These are phyloP conservation scores for Auriscalpium orientale DNA, from an alignment of 768 basidiomycete genomes.

Conservation along the genomic window DNA sequence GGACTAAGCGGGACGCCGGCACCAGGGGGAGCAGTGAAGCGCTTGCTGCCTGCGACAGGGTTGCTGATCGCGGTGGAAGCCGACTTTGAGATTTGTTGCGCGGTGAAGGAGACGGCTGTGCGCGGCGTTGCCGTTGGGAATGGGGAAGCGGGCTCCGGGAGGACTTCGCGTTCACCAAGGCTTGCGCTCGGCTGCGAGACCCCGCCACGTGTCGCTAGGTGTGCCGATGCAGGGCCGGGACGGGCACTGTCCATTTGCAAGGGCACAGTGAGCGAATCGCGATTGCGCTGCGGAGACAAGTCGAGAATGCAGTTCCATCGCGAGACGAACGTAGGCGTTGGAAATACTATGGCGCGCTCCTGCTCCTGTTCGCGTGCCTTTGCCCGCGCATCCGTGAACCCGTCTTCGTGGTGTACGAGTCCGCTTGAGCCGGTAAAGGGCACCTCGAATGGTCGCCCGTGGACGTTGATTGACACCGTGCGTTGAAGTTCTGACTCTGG, in stretches of 20 bases:
- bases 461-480: constrained; percentile 52
- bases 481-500: constrained; percentile 10
- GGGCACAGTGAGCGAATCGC: constrained; percentile 11
- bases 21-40: constrained; percentile 31
- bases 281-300: constrained; percentile 37
- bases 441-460: constrained; percentile 55
- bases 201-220: too few species aligned
- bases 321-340: constrained; percentile 71
- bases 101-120: constrained; percentile 14
- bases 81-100: constrained; percentile 24
- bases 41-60: constrained; percentile 48
- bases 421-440: neutral
- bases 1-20: constrained; percentile 26
- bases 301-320: constrained; percentile 89
- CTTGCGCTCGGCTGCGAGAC: too few species aligned
- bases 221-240: constrained; percentile 2
- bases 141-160: constrained; percentile 75
- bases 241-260: neutral
- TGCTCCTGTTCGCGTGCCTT: neutral
- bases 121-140: constrained; percentile 41
- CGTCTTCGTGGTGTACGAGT: constrained; percentile 3
- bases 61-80: constrained; percentile 19
- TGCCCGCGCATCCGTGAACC: neutral
- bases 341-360: constrained; percentile 32
- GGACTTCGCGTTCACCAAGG: constrained; percentile 33